Percentiles rank a stretch among this genome's conserved stretches.
Evolutionary conservation across 78 protist species (phyloP).

Genomic region (Chrysochromulina tobinii): DNA sequence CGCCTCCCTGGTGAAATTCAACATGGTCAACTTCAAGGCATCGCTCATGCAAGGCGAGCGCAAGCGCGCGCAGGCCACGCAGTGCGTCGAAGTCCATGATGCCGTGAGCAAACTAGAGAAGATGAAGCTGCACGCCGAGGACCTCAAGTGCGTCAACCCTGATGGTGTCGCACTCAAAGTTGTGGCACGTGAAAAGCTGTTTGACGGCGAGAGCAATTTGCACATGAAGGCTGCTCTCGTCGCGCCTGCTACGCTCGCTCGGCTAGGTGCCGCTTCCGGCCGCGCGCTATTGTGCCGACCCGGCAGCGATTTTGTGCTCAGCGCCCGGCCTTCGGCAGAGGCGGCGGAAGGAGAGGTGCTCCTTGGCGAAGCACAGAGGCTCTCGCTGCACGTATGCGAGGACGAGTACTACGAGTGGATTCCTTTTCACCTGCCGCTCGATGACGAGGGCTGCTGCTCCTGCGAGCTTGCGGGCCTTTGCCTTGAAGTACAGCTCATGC

Average conservation of each 20-base stretch:
- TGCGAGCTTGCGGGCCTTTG: not conserved
- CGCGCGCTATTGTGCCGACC: not conserved
- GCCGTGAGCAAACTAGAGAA: not conserved
- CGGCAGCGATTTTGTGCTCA: conserved; percentile 9
- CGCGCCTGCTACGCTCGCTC: not conserved
- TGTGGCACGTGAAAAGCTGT: not conserved
- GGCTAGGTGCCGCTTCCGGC: not conserved
- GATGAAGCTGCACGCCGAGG: not conserved
- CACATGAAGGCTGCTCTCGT: not conserved
- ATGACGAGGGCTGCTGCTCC: not conserved
- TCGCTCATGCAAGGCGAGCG: not conserved
- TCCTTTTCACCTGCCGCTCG: not conserved
- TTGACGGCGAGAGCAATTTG: not conserved
- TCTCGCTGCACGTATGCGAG: conserved; percentile 3
- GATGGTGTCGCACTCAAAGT: not conserved
- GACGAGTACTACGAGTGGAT: not conserved
- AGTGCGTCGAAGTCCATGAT: too few relatives aligned
- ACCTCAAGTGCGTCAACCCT: not conserved
- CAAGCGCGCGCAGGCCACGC: not conserved
- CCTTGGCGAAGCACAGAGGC: conserved; percentile 6
- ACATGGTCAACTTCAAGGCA: conserved; percentile 13
- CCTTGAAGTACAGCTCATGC: not conserved
- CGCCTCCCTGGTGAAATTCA: not conserved
- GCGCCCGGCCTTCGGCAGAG: not conserved
- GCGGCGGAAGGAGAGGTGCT: not conserved